Percentiles rank a stretch among this genome's conserved stretches.
Evolutionary conservation across 306 rosid genomes (phyloP).

Genomic region (Biancaea sappan): DNA sequence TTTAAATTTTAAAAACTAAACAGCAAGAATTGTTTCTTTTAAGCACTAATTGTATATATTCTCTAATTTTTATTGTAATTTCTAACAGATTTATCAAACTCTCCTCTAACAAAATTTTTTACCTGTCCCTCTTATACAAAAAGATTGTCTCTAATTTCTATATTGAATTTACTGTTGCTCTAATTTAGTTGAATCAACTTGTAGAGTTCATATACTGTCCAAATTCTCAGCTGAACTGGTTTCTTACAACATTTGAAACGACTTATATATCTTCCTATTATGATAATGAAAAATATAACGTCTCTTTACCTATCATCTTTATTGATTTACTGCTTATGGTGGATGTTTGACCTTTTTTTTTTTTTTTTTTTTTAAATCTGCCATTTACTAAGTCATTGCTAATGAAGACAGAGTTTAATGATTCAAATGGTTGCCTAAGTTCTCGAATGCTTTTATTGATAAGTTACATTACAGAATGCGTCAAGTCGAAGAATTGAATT

Average conservation of each 20-base stretch:
- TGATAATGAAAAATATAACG: background rate
- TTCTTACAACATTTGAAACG: background rate
- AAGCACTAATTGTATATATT: no score
- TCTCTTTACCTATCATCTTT: background rate
- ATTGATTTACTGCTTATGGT: conserved; percentile 2
- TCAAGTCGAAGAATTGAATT: background rate
- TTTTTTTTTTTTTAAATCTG: no score
- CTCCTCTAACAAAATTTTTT: background rate
- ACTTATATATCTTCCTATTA: background rate
- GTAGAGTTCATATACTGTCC: background rate
- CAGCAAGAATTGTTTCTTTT: no score
- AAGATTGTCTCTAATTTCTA: background rate
- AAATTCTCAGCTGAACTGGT: background rate
- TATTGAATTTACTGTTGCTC: background rate
- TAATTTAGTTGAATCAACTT: background rate
- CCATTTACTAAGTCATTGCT: background rate
- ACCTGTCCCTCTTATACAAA: background rate
- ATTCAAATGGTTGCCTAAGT: background rate
- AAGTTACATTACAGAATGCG: background rate
- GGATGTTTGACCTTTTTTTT: background rate
- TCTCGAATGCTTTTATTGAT: conserved; percentile 8
- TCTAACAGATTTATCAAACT: background rate
- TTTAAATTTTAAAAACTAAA: no score
- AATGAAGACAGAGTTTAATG: background rate
- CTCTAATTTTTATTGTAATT: background rate